These are phyloP conservation scores for Amanita inopinata DNA, from an alignment of 768 basidiomycete genomes.

Conservation along the genomic window DNA sequence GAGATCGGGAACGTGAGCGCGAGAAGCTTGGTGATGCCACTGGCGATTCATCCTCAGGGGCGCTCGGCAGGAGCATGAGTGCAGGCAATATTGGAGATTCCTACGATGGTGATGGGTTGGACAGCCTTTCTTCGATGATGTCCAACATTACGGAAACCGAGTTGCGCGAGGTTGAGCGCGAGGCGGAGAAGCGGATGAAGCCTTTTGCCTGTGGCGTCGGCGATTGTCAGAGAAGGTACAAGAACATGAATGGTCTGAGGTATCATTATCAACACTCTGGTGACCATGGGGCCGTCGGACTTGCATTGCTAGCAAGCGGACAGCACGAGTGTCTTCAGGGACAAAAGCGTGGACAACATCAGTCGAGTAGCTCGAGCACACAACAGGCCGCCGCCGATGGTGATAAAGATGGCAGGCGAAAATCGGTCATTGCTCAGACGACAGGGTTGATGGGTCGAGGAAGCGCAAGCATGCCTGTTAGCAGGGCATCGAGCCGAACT, in stretches of 20 bases:
- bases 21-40: constrained; percentile 15
- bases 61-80: constrained; percentile 7
- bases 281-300: constrained; percentile 86
- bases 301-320: constrained; percentile 73
- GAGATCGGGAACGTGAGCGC: constrained; percentile 24
- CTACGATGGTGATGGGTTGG: not conserved
- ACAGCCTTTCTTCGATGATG: constrained; percentile 27
- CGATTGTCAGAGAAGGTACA: constrained; percentile 81
- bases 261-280: constrained; percentile 98
- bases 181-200: constrained; percentile 73
- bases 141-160: constrained; percentile 50
- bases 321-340: constrained; percentile 37
- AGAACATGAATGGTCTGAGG: constrained; percentile 96
- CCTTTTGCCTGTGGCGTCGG: constrained; percentile 90
- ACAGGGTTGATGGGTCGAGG: constrained; percentile 13
- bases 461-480: constrained; percentile 27
- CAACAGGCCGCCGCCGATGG: constrained; percentile 10
- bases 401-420: constrained; percentile 6
- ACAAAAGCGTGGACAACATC: constrained; percentile 12
- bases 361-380: constrained; percentile 6
- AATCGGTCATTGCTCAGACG: not conserved
- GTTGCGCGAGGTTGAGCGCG: constrained; percentile 64
- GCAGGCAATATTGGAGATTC: constrained; percentile 4
- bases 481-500: constrained; percentile 24
- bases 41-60: constrained; percentile 6